phyloP scores from a whole-genome alignment of 2,329 filamentous ascomycete species.

The Cladophialophora chaetospira region DNA sequence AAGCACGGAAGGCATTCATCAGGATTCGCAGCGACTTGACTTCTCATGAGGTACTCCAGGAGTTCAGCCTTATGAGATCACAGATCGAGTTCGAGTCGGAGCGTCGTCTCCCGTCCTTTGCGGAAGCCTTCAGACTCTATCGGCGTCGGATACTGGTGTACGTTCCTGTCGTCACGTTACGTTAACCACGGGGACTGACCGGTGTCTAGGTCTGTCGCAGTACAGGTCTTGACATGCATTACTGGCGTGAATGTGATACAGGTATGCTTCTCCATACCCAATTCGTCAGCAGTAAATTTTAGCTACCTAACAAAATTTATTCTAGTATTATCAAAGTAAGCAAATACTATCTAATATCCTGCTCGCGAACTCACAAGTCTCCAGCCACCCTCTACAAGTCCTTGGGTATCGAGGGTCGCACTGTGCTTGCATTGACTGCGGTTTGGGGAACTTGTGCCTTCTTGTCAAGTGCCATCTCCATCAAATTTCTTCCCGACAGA shows the following conservation, averaged over 20 bases:
- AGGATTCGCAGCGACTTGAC: slow-evolving; percentile 74
- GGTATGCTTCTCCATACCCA: slow-evolving; percentile 30
- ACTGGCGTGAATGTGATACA: slow-evolving; percentile 94
- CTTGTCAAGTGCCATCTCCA: slow-evolving; percentile 68
- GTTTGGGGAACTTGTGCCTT: slow-evolving; percentile 93
- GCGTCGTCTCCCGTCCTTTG: slow-evolving; percentile 54
- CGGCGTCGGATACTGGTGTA: slow-evolving; percentile 63
- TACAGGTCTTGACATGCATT: slow-evolving; percentile 79
- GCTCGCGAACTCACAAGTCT: slow-evolving; percentile 41
- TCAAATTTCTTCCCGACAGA: slow-evolving; percentile 56
- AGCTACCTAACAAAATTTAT: neutral
- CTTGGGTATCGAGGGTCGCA: slow-evolving; percentile 49
- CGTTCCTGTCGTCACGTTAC: too few relatives aligned
- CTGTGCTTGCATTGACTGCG: slow-evolving; percentile 68
- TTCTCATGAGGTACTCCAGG: slow-evolving; percentile 73
- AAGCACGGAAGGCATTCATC: slow-evolving; percentile 64
- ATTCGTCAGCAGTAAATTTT: too few relatives aligned
- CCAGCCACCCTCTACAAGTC: slow-evolving; percentile 70
- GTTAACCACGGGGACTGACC: too few relatives aligned
- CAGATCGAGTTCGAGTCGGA: slow-evolving; percentile 82
- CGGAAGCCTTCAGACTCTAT: slow-evolving; percentile 64
- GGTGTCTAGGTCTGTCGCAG: slow-evolving; percentile 61
- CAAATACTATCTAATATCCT: neutral
- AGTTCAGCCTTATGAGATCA: slow-evolving; percentile 81
- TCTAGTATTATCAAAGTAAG: slow-evolving; percentile 63